Percentiles rank a stretch among this genome's conserved stretches.
These are phyloP conservation scores for Mrakia hoshinonis DNA, from an alignment of 768 basidiomycete species.

Conservation along the genomic window DNA sequence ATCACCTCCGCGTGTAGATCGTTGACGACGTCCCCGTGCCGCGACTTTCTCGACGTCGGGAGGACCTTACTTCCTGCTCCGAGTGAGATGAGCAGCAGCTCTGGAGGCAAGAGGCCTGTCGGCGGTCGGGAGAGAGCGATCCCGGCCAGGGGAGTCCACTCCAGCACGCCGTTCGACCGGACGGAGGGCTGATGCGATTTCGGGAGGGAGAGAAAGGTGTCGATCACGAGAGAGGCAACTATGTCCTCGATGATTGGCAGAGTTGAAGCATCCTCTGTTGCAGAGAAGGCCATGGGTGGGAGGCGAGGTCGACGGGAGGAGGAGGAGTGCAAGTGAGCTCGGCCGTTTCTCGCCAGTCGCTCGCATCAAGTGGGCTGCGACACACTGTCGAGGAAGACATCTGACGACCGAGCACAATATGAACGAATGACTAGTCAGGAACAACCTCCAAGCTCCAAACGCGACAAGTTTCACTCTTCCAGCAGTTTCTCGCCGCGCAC, in stretches of 20 bases:
- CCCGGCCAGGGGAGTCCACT: conserved; percentile 16
- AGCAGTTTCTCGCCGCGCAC: no score
- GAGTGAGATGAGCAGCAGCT: conserved; percentile 3
- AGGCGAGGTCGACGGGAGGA: background rate
- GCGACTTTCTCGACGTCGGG: background rate
- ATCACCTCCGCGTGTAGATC: conserved; percentile 14
- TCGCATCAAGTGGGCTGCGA: background rate
- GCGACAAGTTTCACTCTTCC: no score
- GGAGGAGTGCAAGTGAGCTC: background rate
- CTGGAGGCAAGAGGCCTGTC: background rate
- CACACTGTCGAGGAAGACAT: background rate
- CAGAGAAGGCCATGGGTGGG: background rate
- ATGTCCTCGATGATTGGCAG: background rate
- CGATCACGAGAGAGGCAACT: conserved; percentile 4
- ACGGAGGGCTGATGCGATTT: background rate
- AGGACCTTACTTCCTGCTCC: conserved; percentile 16
- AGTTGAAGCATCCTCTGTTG: background rate
- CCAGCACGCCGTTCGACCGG: background rate
- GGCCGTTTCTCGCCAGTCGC: no score
- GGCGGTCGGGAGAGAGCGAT: background rate
- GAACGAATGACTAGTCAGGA: no score
- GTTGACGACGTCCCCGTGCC: background rate
- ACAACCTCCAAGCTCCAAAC: no score
- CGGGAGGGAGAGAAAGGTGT: background rate
- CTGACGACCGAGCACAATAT: no score